These are phyloP conservation scores for Nitzschia putrida DNA, from an alignment of 108 stramenopile species.

Conservation along the genomic window DNA sequence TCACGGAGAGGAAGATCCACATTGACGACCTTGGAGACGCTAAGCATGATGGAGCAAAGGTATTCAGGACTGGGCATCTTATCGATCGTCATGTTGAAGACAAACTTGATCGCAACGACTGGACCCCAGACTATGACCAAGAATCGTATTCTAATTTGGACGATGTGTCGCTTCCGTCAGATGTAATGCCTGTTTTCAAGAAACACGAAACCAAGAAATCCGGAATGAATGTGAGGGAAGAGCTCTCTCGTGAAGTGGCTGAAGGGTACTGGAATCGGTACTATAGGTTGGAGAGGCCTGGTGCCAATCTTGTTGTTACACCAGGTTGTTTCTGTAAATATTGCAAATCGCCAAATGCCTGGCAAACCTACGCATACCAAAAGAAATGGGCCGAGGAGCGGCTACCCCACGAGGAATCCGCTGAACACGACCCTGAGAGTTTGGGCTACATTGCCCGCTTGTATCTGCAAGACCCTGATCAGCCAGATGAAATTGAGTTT, in stretches of 20 bases:
- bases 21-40: conserved; percentile 25
- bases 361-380: conserved; percentile 31
- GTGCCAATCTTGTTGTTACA: conserved; percentile 19
- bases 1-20: conserved; percentile 12
- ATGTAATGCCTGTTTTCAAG: conserved; percentile 6
- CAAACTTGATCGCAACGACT: conserved; percentile 4
- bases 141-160: conserved; percentile 17
- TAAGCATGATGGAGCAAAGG: conserved; percentile 15
- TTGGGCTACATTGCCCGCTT: conserved; percentile 13
- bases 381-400: conserved; percentile 29
- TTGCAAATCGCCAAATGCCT: conserved; percentile 19
- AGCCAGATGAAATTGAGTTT: conserved; percentile 5
- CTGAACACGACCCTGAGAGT: background rate
- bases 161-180: conserved; percentile 22
- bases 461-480: conserved; percentile 1
- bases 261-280: conserved; percentile 32
- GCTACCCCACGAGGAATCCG: background rate
- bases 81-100: conserved; percentile 22
- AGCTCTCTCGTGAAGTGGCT: conserved; percentile 20
- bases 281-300: conserved; percentile 30
- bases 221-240: conserved; percentile 15
- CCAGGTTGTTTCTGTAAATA: conserved; percentile 25
- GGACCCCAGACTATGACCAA: conserved; percentile 8
- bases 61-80: conserved; percentile 26
- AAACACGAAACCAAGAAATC: background rate